Conservation (phyloP, 2,329 filamentous ascomycete genomes). For the Lasiodiplodia citricola region DNA sequence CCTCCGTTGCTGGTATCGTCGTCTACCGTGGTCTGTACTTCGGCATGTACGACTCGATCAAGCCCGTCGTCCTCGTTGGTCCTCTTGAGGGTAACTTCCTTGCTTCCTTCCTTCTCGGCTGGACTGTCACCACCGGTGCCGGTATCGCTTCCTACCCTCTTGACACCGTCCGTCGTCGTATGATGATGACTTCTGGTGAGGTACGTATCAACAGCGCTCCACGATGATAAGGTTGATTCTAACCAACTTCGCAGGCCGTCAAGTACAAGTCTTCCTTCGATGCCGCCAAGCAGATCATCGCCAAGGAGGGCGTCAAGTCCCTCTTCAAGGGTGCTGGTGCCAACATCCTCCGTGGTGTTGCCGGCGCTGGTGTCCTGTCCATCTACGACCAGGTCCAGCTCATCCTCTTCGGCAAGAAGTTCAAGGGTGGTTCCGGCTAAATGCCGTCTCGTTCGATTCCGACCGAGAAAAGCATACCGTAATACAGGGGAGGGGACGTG, state of each 20-base stretch:
- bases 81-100: constrained; percentile 97
- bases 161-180: constrained; percentile 99
- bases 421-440: constrained; percentile 69
- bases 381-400: constrained; percentile 99
- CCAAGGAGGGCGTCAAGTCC: constrained; percentile 96
- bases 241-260: constrained; percentile 73
- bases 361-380: constrained; percentile 99
- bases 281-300: constrained; percentile 90
- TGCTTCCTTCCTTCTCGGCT: constrained; percentile 97
- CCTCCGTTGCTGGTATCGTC: constrained; percentile 97
- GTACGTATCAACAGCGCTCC: constrained; percentile 48
- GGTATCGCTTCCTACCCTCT: constrained; percentile 99
- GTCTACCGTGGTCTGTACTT: constrained; percentile 99
- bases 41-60: constrained; percentile 99
- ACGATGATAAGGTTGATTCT: constrained; percentile 25
- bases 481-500: constrained; percentile 27
- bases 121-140: constrained; percentile 99
- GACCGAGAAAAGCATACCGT: constrained; percentile 6
- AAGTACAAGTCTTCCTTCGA: constrained; percentile 99
- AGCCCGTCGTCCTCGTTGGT: constrained; percentile 95
- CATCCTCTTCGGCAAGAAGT: constrained; percentile 99
- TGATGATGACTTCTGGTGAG: constrained; percentile 98
- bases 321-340: constrained; percentile 99
- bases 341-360: constrained; percentile 99
- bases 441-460: constrained; percentile 30